These are phyloP conservation scores for Pseudopediastrum boryanum DNA, from an alignment of 139 green algal genomes.

Conservation along the genomic window DNA sequence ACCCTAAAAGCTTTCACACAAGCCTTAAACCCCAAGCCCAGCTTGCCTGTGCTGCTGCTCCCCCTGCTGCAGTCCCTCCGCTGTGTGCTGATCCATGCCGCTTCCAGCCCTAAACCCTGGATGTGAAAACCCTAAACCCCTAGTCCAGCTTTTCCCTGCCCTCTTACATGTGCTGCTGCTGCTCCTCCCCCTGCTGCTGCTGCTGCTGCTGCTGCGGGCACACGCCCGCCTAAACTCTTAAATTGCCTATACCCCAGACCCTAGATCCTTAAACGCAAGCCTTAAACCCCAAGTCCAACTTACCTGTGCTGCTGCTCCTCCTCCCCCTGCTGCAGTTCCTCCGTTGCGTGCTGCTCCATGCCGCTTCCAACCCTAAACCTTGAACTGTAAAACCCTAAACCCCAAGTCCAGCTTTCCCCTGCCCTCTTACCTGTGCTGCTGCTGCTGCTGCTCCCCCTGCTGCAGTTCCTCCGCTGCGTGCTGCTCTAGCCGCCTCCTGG, in stretches of 20 bases:
- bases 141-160: neutral
- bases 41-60: neutral
- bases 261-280: no score
- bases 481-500: slow-evolving; percentile 46
- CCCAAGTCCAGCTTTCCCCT: neutral
- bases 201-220: slow-evolving; percentile 14
- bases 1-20: no score
- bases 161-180: neutral
- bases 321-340: neutral
- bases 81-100: neutral
- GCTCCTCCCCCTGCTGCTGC: slow-evolving; percentile 31
- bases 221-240: no score
- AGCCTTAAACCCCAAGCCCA: no score
- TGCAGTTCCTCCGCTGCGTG: slow-evolving; percentile 27
- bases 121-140: neutral
- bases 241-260: no score
- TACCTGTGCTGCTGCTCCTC: neutral
- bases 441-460: slow-evolving; percentile 21
- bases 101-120: neutral
- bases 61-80: neutral
- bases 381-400: neutral
- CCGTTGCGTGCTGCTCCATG: neutral
- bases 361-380: neutral
- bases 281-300: no score
- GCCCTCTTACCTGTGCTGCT: neutral